Evolutionary conservation across 2,329 filamentous ascomycete genomes (phyloP).

Genomic region (Rhynchosporium graminicola): DNA sequence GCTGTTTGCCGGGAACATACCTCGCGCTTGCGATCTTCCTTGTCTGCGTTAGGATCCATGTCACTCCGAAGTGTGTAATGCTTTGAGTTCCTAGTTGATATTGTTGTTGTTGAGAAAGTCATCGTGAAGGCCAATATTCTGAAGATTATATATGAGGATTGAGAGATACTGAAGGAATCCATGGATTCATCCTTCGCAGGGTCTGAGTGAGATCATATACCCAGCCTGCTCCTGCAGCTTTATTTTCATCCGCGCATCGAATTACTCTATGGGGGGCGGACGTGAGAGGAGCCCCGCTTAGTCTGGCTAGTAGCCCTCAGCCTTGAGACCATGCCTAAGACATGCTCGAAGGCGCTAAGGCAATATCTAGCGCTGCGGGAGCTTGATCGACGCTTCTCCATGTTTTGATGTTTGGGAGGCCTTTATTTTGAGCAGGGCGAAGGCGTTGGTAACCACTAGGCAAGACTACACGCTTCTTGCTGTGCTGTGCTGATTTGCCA

Average conservation of each 20-base stretch:
- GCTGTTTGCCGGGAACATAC: slow-evolving; percentile 26
- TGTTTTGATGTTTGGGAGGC: slow-evolving; percentile 12
- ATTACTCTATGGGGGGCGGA: slow-evolving; percentile 26
- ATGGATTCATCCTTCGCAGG: slow-evolving; percentile 27
- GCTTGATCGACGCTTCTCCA: slow-evolving; percentile 25
- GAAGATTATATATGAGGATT: slow-evolving; percentile 21
- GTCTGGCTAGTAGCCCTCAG: slow-evolving; percentile 29
- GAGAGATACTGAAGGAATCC: slow-evolving; percentile 21
- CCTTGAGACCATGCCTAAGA: slow-evolving; percentile 30
- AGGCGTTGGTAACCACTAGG: neutral
- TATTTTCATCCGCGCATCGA: slow-evolving; percentile 22
- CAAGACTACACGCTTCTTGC: slow-evolving; percentile 3
- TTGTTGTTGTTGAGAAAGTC: slow-evolving; percentile 30
- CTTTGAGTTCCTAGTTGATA: slow-evolving; percentile 28
- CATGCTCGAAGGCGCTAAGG: slow-evolving; percentile 16
- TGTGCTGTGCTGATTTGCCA: neutral
- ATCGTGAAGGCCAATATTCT: slow-evolving; percentile 29
- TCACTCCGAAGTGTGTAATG: slow-evolving; percentile 32
- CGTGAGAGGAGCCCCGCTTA: slow-evolving; percentile 16
- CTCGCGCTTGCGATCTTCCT: slow-evolving; percentile 42
- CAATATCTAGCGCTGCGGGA: slow-evolving; percentile 12
- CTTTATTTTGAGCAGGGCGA: neutral
- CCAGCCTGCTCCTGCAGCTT: slow-evolving; percentile 27
- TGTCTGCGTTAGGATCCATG: slow-evolving; percentile 39
- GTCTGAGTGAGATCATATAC: slow-evolving; percentile 36